Conservation (phyloP, 768 basidiomycete species). For the Hysterangium stoloniferum region DNA sequence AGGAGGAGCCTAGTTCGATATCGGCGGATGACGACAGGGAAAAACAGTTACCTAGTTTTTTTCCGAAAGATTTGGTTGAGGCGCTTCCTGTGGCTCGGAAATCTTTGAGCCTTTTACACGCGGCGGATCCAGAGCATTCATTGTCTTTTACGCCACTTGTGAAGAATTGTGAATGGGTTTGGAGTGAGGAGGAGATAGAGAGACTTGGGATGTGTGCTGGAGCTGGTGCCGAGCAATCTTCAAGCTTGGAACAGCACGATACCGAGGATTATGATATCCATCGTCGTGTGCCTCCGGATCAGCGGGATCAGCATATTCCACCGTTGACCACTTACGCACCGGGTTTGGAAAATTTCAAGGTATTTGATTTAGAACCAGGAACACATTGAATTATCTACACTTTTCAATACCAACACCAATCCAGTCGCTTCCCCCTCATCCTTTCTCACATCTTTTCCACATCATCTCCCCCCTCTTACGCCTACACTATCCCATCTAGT, state of each 20-base stretch:
- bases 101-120: constrained; percentile 56
- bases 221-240: no score
- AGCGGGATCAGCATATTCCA: no score
- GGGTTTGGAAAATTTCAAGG: constrained; percentile 37
- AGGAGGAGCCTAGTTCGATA: background rate
- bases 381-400: constrained; percentile 16
- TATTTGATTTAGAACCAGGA: constrained; percentile 68
- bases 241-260: background rate
- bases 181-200: constrained; percentile 48
- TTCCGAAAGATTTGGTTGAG: constrained; percentile 41
- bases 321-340: constrained; percentile 23
- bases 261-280: no score
- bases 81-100: constrained; percentile 58
- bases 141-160: constrained; percentile 30
- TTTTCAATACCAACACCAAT: background rate
- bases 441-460: constrained; percentile 55
- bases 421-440: constrained; percentile 28
- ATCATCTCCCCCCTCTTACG: constrained; percentile 48
- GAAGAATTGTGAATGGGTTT: constrained; percentile 48
- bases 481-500: constrained; percentile 59
- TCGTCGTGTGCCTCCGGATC: no score
- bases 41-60: constrained; percentile 53
- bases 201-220: constrained; percentile 13
- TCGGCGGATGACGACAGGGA: background rate
- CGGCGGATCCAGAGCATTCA: constrained; percentile 58